Percentiles rank a stretch among this genome's conserved stretches.
phyloP scores from a whole-genome alignment of 495 filamentous ascomycete genomes.

The Geopyxis carbonaria region DNA sequence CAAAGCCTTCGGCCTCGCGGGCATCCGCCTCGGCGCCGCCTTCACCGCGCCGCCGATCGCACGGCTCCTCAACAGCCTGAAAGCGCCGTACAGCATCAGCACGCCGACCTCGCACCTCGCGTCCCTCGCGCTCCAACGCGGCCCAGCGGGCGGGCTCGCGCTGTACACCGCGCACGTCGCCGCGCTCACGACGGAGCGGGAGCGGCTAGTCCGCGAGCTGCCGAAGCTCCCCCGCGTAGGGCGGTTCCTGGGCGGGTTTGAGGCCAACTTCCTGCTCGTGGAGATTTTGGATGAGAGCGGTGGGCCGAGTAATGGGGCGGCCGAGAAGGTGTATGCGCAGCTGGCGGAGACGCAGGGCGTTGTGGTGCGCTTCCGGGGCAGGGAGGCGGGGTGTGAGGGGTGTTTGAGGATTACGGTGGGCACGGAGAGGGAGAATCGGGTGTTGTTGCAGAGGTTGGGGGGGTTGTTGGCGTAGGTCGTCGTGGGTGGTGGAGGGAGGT shows the following conservation, averaged over 20 bases:
- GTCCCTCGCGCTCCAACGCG: constrained; percentile 42
- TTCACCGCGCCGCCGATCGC: constrained; percentile 46
- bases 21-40: constrained; percentile 59
- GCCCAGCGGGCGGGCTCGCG: constrained; percentile 43
- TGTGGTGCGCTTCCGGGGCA: constrained; percentile 83
- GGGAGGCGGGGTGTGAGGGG: constrained; percentile 74
- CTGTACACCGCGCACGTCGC: constrained; percentile 53
- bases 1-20: constrained; percentile 90
- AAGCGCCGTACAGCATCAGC: constrained; percentile 90
- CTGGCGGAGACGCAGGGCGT: constrained; percentile 79
- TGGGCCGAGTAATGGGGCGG: constrained; percentile 57
- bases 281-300: constrained; percentile 63
- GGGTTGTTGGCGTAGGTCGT: constrained; percentile 43
- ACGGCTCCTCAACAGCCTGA: constrained; percentile 64
- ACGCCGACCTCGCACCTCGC: constrained; percentile 74
- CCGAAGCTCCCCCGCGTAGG: constrained; percentile 64
- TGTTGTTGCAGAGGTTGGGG: constrained; percentile 52
- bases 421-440: constrained; percentile 67
- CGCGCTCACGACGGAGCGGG: constrained; percentile 56
- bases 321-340: constrained; percentile 60
- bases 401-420: constrained; percentile 86
- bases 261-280: constrained; percentile 78
- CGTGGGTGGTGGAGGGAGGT: no score
- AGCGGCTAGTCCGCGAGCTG: constrained; percentile 54
- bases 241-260: constrained; percentile 57